Conservation (phyloP, 2,329 filamentous ascomycete genomes). For the Diplocarpon mali region DNA sequence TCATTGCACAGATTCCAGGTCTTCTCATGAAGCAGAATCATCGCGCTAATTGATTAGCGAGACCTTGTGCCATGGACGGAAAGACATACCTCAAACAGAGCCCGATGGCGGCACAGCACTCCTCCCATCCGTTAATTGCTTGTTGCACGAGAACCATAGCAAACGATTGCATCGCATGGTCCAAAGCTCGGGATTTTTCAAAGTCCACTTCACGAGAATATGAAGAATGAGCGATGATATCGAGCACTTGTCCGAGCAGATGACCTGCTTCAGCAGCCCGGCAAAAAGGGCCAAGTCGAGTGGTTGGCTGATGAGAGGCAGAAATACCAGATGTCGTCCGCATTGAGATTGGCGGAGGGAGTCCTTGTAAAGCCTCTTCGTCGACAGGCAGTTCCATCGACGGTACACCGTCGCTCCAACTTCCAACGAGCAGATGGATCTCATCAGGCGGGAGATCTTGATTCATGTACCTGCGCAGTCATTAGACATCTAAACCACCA, state of each 20-base stretch:
- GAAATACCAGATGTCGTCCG: constrained; percentile 13
- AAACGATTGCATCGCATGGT: constrained; percentile 8
- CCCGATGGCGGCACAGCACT: constrained; percentile 18
- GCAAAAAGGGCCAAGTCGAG: constrained; percentile 17
- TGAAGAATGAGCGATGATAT: constrained; percentile 10
- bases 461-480: constrained; percentile 13
- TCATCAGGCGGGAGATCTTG: constrained; percentile 13
- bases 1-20: constrained; percentile 6
- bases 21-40: constrained; percentile 14
- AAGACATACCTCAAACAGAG: constrained; percentile 12
- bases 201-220: constrained; percentile 8
- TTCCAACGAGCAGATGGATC: constrained; percentile 13
- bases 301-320: constrained; percentile 12
- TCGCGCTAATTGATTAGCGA: constrained; percentile 12
- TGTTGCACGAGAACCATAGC: constrained; percentile 11
- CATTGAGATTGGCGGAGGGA: constrained; percentile 8
- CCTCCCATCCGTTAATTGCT: constrained; percentile 18
- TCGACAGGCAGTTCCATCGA: constrained; percentile 16
- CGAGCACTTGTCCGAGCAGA: constrained; percentile 13
- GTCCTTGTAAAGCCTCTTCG: constrained; percentile 9
- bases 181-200: constrained; percentile 5
- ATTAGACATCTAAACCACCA: not conserved
- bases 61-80: not conserved
- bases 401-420: constrained; percentile 7
- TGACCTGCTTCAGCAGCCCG: constrained; percentile 14